Percentiles rank a stretch among this genome's conserved stretches.
Conservation (phyloP, 1,284 basidiomycete species). For the Exobasidium cylindrosporum region DNA sequence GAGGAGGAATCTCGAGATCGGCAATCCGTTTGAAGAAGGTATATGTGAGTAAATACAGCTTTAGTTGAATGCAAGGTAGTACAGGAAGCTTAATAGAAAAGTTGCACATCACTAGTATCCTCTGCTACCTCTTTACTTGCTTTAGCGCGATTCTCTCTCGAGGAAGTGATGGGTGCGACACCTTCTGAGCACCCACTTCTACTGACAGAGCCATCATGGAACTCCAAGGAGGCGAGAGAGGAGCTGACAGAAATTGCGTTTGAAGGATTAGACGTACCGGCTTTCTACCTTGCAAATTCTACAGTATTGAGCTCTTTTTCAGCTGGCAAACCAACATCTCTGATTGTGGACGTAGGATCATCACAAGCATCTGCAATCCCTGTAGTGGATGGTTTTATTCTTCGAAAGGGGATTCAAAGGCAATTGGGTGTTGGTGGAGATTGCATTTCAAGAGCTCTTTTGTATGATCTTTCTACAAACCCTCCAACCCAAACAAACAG, state of each 20-base stretch:
- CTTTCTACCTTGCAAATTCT: slow-evolving; percentile 94
- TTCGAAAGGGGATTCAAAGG: slow-evolving; percentile 74
- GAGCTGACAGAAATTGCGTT: slow-evolving; percentile 94
- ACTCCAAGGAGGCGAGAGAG: slow-evolving; percentile 81
- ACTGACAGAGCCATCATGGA: slow-evolving; percentile 95
- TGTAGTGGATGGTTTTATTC: slow-evolving; percentile 94
- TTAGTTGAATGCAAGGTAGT: not conserved
- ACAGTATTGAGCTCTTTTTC: slow-evolving; percentile 97
- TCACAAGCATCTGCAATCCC: slow-evolving; percentile 85
- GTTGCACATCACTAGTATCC: no score
- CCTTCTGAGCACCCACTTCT: slow-evolving; percentile 81
- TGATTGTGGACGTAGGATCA: slow-evolving; percentile 90
- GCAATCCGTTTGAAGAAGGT: slow-evolving; percentile 78
- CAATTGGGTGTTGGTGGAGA: slow-evolving; percentile 45
- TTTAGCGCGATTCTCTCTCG: slow-evolving; percentile 12
- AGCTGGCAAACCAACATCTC: slow-evolving; percentile 88
- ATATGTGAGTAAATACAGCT: slow-evolving; percentile 56
- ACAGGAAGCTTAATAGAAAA: not conserved
- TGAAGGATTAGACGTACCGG: slow-evolving; percentile 89
- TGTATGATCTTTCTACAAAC: slow-evolving; percentile 39
- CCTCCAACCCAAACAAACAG: slow-evolving; percentile 14
- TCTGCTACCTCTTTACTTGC: slow-evolving; percentile 10
- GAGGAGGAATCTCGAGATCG: slow-evolving; percentile 81
- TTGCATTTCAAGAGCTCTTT: slow-evolving; percentile 25
- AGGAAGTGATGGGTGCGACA: slow-evolving; percentile 14